Percentiles rank a stretch among this genome's conserved stretches.
Conservation (phyloP, 768 basidiomycete genomes). For the Basidioascus undulatus region DNA sequence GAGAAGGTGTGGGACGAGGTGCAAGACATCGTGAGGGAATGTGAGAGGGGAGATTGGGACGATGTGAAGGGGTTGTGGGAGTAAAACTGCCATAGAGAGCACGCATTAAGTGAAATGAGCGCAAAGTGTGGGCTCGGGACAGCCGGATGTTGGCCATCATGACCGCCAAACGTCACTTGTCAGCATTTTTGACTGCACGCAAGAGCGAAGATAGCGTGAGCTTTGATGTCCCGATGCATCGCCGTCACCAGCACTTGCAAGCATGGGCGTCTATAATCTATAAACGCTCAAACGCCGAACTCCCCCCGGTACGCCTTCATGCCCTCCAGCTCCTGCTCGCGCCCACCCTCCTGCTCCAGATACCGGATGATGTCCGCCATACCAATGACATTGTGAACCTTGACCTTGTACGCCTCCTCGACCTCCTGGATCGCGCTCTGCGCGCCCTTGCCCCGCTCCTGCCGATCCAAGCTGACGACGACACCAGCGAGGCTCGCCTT, state of each 20-base stretch:
- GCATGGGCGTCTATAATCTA: no score
- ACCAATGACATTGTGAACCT: slow-evolving; percentile 53
- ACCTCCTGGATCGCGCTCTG: slow-evolving; percentile 60
- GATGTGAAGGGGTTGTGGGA: slow-evolving; percentile 32
- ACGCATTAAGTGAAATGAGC: no score
- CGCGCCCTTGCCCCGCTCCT: slow-evolving; percentile 55
- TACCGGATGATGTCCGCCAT: slow-evolving; percentile 69
- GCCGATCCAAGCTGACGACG: slow-evolving; percentile 59
- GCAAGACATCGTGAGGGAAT: slow-evolving; percentile 21
- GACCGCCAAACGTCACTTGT: no score
- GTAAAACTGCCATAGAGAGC: no score
- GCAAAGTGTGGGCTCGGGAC: no score
- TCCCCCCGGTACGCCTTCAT: slow-evolving; percentile 57
- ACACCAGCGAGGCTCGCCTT: slow-evolving; percentile 54
- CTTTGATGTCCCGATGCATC: no score
- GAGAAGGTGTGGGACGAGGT: slow-evolving; percentile 32
- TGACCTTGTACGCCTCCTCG: slow-evolving; percentile 42
- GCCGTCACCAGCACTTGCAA: no score
- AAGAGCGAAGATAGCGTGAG: no score
- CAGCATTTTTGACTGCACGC: no score
- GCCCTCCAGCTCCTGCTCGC: slow-evolving; percentile 30
- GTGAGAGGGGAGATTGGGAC: no score
- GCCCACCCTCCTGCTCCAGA: slow-evolving; percentile 43
- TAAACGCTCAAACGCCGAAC: slow-evolving; percentile 26
- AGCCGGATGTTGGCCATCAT: no score